Evolutionary conservation across 805 yeast species (phyloP).

Genomic region (Myxozyma monticola): DNA sequence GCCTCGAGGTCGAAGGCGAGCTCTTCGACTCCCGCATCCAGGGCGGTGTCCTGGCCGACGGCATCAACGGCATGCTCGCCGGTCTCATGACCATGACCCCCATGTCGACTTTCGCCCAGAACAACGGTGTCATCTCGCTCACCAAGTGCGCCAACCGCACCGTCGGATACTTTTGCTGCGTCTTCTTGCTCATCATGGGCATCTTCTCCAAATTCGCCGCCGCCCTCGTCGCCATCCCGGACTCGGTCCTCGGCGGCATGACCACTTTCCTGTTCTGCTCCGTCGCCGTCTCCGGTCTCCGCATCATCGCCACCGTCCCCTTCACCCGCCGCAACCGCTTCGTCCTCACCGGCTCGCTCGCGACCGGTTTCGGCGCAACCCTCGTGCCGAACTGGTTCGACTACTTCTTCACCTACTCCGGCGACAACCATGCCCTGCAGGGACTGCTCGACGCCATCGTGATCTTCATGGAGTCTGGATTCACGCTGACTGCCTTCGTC

Average conservation of each 20-base stretch:
- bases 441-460: constrained; percentile 71
- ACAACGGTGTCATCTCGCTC: constrained; percentile 89
- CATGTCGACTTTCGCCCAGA: constrained; percentile 89
- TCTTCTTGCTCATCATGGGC: constrained; percentile 84
- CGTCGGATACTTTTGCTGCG: constrained; percentile 77
- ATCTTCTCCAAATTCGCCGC: constrained; percentile 84
- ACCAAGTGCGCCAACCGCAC: constrained; percentile 87
- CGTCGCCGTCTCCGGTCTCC: constrained; percentile 72
- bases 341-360: constrained; percentile 62
- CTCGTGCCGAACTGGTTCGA: constrained; percentile 66
- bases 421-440: constrained; percentile 53
- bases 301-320: constrained; percentile 54
- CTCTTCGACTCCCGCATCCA: constrained; percentile 81
- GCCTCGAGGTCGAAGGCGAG: constrained; percentile 80
- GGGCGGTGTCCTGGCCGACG: constrained; percentile 91
- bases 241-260: constrained; percentile 85
- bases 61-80: constrained; percentile 73
- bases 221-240: constrained; percentile 76
- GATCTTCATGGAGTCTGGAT: constrained; percentile 71
- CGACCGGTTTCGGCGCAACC: constrained; percentile 68
- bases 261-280: constrained; percentile 72
- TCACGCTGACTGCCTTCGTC: constrained; percentile 66
- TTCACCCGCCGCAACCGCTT: constrained; percentile 75
- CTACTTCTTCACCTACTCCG: constrained; percentile 63
- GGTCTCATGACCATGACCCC: constrained; percentile 86